phyloP scores from a whole-genome alignment of 163 green algal species.

The Prototheca cutis region DNA sequence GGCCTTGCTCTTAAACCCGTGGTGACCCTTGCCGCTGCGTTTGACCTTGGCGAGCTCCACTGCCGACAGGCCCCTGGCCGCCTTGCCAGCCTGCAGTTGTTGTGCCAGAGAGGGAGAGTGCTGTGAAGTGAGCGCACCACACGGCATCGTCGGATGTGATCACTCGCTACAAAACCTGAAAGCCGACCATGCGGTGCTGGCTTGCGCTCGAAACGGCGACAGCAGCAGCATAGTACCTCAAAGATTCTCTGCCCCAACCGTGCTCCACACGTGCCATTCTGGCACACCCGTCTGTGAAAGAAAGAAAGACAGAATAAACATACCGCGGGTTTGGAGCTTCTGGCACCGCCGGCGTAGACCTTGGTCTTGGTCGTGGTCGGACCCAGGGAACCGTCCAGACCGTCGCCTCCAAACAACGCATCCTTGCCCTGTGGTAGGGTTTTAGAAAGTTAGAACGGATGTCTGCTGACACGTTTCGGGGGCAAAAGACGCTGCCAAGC shows the following conservation, averaged over 20 bases:
- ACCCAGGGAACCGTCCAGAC: conserved; percentile 16
- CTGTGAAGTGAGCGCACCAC: too few species aligned
- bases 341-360: conserved; percentile 41
- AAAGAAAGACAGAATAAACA: too few species aligned
- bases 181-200: too few species aligned
- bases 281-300: too few species aligned
- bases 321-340: conserved; percentile 17
- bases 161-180: too few species aligned
- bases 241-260: background rate
- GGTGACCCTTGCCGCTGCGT: conserved; percentile 57
- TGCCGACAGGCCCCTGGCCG: conserved; percentile 27
- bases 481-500: too few species aligned
- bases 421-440: conserved; percentile 7
- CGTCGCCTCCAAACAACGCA: conserved; percentile 24
- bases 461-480: too few species aligned
- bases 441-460: too few species aligned
- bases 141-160: too few species aligned
- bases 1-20: conserved; percentile 74
- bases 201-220: too few species aligned
- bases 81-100: conserved; percentile 1
- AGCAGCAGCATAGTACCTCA: background rate
- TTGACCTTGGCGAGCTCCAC: conserved; percentile 46
- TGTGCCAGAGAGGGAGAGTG: too few species aligned
- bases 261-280: background rate
- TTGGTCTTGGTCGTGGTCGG: background rate